phyloP scores from a whole-genome alignment of 331 rosid genomes.

The Saraca asoca region DNA sequence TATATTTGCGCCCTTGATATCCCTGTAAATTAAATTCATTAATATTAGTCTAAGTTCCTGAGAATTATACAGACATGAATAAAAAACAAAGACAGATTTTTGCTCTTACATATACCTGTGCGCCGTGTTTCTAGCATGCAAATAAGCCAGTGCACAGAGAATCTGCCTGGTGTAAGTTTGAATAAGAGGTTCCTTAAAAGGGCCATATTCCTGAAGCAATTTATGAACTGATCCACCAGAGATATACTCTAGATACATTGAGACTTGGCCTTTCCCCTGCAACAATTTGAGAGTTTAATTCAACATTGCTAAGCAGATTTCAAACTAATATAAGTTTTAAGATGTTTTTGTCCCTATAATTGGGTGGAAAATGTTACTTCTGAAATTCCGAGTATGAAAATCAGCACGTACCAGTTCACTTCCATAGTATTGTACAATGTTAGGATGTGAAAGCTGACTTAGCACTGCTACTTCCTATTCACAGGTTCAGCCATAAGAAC shows the following conservation, averaged over 20 bases:
- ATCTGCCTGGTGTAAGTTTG: slow-evolving; percentile 92
- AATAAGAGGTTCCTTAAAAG: slow-evolving; percentile 87
- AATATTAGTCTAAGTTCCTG: neutral
- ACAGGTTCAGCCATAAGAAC: neutral
- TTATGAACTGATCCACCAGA: slow-evolving; percentile 98
- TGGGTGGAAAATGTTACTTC: too few relatives aligned
- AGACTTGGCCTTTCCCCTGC: slow-evolving; percentile 82
- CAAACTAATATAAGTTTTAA: too few relatives aligned
- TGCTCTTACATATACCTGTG: slow-evolving; percentile 53
- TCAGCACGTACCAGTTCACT: slow-evolving; percentile 2
- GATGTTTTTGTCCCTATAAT: too few relatives aligned
- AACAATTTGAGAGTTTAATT: slow-evolving; percentile 5
- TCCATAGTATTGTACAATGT: slow-evolving; percentile 23
- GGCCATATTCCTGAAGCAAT: slow-evolving; percentile 87
- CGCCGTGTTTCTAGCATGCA: slow-evolving; percentile 90
- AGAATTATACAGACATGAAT: neutral
- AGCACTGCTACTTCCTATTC: slow-evolving; percentile 19
- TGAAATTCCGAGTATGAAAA: too few relatives aligned
- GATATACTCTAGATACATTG: slow-evolving; percentile 85
- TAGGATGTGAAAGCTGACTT: slow-evolving; percentile 17
- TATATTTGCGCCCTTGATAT: slow-evolving; percentile 96
- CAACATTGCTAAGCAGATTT: too few relatives aligned
- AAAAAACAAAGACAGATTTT: neutral
- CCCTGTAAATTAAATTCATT: slow-evolving; percentile 56
- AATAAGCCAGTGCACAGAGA: slow-evolving; percentile 86